A percentile compares a stretch with the other conserved stretches of the same genome.
Conservation (phyloP, 139 green algal genomes). For the Chlorella sp. region DNA sequence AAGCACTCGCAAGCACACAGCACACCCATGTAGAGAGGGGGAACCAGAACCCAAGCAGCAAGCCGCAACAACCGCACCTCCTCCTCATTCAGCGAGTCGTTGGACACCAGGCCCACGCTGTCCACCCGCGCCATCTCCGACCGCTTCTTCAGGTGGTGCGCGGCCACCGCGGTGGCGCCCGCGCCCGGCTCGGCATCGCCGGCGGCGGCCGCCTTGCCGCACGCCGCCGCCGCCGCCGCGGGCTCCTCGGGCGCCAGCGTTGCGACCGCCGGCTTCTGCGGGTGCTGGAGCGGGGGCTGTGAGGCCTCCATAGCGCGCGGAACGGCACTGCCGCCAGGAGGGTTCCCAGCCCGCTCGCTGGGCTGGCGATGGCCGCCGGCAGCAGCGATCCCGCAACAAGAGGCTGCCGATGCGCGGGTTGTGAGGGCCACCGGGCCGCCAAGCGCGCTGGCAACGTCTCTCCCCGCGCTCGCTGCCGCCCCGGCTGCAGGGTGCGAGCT, state of each 20-base stretch:
- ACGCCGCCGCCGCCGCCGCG: background rate
- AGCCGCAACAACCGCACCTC: constrained; percentile 49
- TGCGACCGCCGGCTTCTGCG: background rate
- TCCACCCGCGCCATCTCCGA: constrained; percentile 2
- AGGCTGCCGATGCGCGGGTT: background rate
- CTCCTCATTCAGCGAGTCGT: constrained; percentile 52
- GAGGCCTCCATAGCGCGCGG: background rate
- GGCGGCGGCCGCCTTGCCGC: constrained; percentile 13
- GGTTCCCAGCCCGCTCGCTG: background rate
- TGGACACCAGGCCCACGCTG: constrained; percentile 43
- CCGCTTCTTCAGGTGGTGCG: constrained; percentile 22
- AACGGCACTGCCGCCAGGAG: background rate
- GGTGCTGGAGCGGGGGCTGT: background rate
- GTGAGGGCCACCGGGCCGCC: background rate
- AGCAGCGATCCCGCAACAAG: background rate
- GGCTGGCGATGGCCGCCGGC: background rate
- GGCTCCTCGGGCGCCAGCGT: background rate
- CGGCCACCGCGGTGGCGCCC: background rate
- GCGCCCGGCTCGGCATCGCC: background rate
- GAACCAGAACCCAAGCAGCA: too few species aligned
- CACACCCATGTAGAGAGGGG: too few species aligned
- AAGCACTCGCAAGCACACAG: too few species aligned
- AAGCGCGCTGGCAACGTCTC: background rate
- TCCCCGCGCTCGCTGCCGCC: background rate
- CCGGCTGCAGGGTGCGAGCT: background rate